Conservation (phyloP, 192 early-diverging fungal genomes). For the Linnemannia hyalina region DNA sequence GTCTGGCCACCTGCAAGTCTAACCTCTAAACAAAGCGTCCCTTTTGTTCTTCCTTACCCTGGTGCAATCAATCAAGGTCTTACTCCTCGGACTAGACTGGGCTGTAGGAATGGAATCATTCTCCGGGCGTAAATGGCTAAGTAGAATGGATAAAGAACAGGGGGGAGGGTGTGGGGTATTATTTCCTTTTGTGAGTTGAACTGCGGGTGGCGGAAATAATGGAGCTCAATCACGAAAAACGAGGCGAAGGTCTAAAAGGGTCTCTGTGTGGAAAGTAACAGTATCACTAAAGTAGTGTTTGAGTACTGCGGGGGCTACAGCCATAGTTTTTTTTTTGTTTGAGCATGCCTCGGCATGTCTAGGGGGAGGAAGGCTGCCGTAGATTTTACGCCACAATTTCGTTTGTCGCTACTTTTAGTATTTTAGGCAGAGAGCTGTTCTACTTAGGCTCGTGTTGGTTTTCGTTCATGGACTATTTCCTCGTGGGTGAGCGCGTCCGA, state of each 20-base stretch:
- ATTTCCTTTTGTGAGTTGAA: background rate
- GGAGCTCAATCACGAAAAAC: background rate
- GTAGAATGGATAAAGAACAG: background rate
- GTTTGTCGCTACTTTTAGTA: background rate
- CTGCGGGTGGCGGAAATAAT: background rate
- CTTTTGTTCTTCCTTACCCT: background rate
- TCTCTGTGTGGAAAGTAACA: too few species aligned
- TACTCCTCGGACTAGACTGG: background rate
- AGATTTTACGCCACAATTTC: slow-evolving; percentile 4
- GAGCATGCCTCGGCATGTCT: too few species aligned
- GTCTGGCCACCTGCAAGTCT: background rate
- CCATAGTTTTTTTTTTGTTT: too few species aligned
- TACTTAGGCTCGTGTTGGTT: background rate
- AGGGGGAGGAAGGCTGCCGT: background rate
- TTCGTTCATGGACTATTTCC: background rate
- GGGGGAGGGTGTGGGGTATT: background rate
- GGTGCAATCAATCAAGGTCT: background rate
- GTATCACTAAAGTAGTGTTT: too few species aligned
- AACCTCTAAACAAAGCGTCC: background rate
- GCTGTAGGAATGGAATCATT: background rate
- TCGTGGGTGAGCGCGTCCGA: background rate
- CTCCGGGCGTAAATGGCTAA: background rate
- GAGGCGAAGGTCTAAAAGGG: too few species aligned
- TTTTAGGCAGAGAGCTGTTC: background rate
- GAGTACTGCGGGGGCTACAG: too few species aligned